Percentiles rank a stretch among this genome's conserved stretches.
Evolutionary conservation across 352 stramenopile genomes (phyloP).

Genomic region (Phytophthora palmivora): DNA sequence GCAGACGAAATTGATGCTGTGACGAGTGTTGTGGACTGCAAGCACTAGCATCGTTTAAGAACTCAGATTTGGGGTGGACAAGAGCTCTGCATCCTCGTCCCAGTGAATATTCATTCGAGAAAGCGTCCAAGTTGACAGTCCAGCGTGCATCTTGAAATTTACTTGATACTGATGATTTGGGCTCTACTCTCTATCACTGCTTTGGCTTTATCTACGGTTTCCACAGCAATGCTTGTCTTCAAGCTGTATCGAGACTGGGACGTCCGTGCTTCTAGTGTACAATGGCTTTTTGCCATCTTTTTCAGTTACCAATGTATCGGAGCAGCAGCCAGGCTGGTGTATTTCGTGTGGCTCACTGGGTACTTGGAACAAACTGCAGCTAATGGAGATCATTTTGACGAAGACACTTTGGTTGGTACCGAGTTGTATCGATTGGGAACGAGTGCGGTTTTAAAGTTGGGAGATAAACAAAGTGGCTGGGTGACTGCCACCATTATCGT

Average conservation of each 20-base stretch:
- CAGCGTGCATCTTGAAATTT: conserved; percentile 17
- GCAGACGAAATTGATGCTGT: neutral
- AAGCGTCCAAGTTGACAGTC: neutral
- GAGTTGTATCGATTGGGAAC: conserved; percentile 42
- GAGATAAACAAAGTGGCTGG: conserved; percentile 29
- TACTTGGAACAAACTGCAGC: neutral
- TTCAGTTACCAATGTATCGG: conserved; percentile 40
- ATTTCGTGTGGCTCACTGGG: conserved; percentile 36
- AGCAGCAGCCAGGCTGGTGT: conserved; percentile 18
- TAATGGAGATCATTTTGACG: conserved; percentile 5
- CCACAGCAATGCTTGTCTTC: conserved; percentile 36
- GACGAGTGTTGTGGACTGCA: neutral
- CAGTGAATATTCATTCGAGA: conserved; percentile 17
- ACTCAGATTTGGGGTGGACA: conserved; percentile 12
- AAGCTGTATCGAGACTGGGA: conserved; percentile 45
- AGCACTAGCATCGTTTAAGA: neutral
- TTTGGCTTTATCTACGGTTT: conserved; percentile 31
- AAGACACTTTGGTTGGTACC: conserved; percentile 12
- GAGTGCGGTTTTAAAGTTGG: conserved; percentile 35
- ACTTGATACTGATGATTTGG: conserved; percentile 36
- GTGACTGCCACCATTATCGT: conserved; percentile 36
- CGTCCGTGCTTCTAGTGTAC: conserved; percentile 35
- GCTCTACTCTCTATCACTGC: conserved; percentile 24
- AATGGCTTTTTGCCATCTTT: conserved; percentile 38
- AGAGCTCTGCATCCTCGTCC: conserved; percentile 19